Base-by-base conservation (phyloP, 2,329 filamentous ascomycete species). In the Aspergillus sp. region DNA sequence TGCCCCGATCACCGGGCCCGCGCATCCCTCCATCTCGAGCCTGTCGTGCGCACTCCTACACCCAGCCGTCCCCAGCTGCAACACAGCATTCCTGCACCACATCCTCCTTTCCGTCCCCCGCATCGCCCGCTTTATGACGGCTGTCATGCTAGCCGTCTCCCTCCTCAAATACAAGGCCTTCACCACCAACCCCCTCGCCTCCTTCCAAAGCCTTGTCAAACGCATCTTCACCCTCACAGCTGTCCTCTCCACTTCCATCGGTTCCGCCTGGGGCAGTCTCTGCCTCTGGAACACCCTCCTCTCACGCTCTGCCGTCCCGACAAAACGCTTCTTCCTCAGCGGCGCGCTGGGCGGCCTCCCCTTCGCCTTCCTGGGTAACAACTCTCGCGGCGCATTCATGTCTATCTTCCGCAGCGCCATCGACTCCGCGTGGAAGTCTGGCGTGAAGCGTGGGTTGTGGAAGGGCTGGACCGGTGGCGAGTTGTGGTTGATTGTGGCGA, bases 41-140 rank as follows among this genome's bases (percentile, higher is more conserved):
- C 81, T 96, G 17, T 91, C 89, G 39, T 98, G 93, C 70, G 91
- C 91, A 1, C 79, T 91, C 2, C 81, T 97, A 2, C 91, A 98
- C 64, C 90, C 91, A 0, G 77, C 81, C 15, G 88, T 95, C 60
- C 90, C 91, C 1, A 95, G 88, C 15, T 98, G 91, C 67, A 79
- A 85, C 33, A 86, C 88, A 25, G 94, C 88, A 3, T 94, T 90
- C 65, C 73, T 96, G 41, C 87, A 88, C 51, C 94, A 93, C 70
- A 91, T 88, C 80, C 81, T 95, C 49, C 80, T 82, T 47, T 85
- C 88, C 1, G 93, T 95, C 67, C 90, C 90, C 0, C 76, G 80
- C 1, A 74, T 95, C 23, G 82, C 85, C 5, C 86, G 88, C 50
- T 81, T 93, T 72, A 52, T 71, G 15, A 79, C 90, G 3, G 65